Evolutionary conservation across 768 basidiomycete genomes (phyloP), one percentile per base, ranked within the genome.

Genomic region (Kwoniella sp.): DNA sequence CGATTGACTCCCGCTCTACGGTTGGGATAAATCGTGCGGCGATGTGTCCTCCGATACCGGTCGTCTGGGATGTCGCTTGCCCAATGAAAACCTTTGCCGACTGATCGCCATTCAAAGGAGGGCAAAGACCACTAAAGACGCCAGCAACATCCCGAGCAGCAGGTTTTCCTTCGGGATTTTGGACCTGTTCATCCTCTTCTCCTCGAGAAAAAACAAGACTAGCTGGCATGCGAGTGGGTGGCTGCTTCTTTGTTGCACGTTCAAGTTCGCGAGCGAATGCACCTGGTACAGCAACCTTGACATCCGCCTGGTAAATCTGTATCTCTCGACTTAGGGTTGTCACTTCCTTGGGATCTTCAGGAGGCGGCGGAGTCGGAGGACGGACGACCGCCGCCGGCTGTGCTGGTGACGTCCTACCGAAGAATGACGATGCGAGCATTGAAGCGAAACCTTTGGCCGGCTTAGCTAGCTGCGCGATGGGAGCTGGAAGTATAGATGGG

Each of bases 221-320:
- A 48, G 87, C 86, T 49, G 79, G 83, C 69, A 91, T 80, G 45
- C 77, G 80, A 4, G 75, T 76, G 0, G 93, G 93, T 0, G 89
- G 87, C 48, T 87, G 84, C 78, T 99, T 99, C 80, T 96, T 96
- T 10, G 92, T 99, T 0, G 89, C 88, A 53, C 93, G 79, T 53
- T 86, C 80, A 28, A 98, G 77, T 71, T 96, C 93, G 8, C 53
- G 34, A 3, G 57, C 67, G 38, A 77, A 73, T 5, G 66, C 52
- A 1, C 63, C 39, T 4, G 71, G 65, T 1, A 77, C 67, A 2
- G 69, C 62, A 12, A 77, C 74, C 12, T 60, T 57, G 31, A 77
- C 63, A 11, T 70, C 73, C 0, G 73, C 75, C 17, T 69, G 65
- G 29, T 76, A 73, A 11, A 75, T 64, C 20, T 70, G 23, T 38